These are phyloP conservation scores for Cyclocybe aegerita DNA, from an alignment of 768 basidiomycete genomes.

Conservation along the genomic window DNA sequence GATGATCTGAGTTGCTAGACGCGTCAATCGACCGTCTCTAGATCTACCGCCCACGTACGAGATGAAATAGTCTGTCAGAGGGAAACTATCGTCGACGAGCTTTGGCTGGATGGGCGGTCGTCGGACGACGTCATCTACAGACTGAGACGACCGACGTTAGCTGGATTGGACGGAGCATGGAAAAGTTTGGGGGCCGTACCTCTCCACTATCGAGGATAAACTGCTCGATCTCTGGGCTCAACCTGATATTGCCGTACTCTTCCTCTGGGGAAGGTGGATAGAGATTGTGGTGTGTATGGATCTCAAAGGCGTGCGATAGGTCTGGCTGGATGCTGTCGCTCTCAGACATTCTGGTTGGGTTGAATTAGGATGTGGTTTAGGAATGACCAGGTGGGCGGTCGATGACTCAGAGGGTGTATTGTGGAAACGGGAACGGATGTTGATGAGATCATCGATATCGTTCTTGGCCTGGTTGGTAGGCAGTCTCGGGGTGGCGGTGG, in stretches of 20 bases:
- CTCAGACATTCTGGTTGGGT: background rate
- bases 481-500: no score
- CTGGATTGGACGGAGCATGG: background rate
- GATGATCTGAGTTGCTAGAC: conserved; percentile 43
- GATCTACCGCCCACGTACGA: conserved; percentile 35
- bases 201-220: conserved; percentile 31
- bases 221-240: conserved; percentile 37
- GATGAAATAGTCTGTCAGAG: conserved; percentile 56
- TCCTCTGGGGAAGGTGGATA: conserved; percentile 15
- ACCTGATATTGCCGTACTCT: conserved; percentile 21
- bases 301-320: conserved; percentile 23
- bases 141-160: conserved; percentile 17
- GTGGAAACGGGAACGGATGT: no score
- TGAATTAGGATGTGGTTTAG: background rate
- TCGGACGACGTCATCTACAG: conserved; percentile 32
- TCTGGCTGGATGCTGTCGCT: conserved; percentile 13
- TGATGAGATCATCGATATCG: no score
- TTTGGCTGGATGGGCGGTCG: conserved; percentile 35
- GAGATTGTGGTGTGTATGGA: conserved; percentile 34
- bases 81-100: conserved; percentile 40
- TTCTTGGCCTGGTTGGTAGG: no score
- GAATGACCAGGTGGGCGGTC: no score
- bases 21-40: background rate
- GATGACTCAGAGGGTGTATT: no score
- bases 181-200: conserved; percentile 18